phyloP scores from a whole-genome alignment of 225 moss, liverwort and hornwort genomes.

The Physcomitrium patens region DNA sequence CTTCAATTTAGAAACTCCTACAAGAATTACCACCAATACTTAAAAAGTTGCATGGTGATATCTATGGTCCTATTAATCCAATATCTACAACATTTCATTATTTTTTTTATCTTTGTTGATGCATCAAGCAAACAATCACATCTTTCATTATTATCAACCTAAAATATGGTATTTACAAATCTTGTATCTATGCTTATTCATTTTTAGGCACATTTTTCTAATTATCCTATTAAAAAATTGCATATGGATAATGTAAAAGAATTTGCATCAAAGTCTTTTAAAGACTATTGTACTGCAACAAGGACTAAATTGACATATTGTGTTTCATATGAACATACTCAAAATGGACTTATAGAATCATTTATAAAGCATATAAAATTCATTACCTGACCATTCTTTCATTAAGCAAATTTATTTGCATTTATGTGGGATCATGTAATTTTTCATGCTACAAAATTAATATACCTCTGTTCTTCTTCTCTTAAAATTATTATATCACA shows the following conservation, averaged over 20 bases:
- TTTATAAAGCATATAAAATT: slow-evolving; percentile 10
- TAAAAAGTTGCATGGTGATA: neutral
- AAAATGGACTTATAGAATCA: neutral
- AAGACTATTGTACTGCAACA: neutral
- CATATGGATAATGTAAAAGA: slow-evolving; percentile 6
- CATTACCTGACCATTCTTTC: too few relatives aligned
- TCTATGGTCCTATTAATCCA: neutral
- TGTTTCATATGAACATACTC: neutral
- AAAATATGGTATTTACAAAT: slow-evolving; percentile 3
- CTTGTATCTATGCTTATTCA: neutral
- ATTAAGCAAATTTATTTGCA: neutral
- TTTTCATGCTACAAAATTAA: neutral
- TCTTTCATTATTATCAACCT: neutral
- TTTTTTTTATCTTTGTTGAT: slow-evolving; percentile 8
- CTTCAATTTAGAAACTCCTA: neutral
- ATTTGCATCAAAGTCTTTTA: neutral
- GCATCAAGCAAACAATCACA: slow-evolving; percentile 3
- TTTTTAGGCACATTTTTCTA: neutral
- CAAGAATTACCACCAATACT: neutral
- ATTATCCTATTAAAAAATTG: slow-evolving; percentile 1
- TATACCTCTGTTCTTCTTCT: neutral
- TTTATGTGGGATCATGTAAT: neutral
- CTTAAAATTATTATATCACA: neutral
- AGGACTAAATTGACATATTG: neutral
- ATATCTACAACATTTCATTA: neutral